Evolutionary conservation across 805 yeast genomes (phyloP), one percentile per base, ranked within the genome.

Genomic region (Kurtzmaniella fragi): DNA sequence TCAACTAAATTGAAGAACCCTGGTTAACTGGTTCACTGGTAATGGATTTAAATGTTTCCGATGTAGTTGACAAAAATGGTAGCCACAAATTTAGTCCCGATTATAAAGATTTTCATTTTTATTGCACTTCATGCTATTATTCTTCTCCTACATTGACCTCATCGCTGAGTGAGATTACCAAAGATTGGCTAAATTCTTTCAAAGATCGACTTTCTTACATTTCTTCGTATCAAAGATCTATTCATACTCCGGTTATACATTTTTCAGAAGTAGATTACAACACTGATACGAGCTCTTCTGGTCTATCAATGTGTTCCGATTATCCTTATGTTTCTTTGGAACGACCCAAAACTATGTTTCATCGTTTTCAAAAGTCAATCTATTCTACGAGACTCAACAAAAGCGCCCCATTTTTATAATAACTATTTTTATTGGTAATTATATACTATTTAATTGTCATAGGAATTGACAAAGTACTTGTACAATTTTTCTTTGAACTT

Each of bases 401-500:
- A 28, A 12, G 15, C 15, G 31, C 31, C 10, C 31, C 15, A 5
- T 28, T 12, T 13, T 28, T 28, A 28, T 28, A 12, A n/a, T 10
- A 13, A 28, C 5, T n/a, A 13, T 6, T 9, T 26, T 9, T 26
- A 9, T 12, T 9, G 12, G 9, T 20, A 5, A 20, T 20, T 20
- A 20, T 20, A 20, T 20, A 20, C 15, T n/a, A 28, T n/a, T 28
- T n/a, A 43, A 17, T 41, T 45, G 10, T 52, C 59, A 43, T 64
- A 63, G 31, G 45, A 37, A 38, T 56, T 61, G 17, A 65, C 49
- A 38, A 65, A 65, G 37, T 57, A 59, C 44, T 62, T 64, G 47
- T 54, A 54, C 10, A 56, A 37, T 32, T 44, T 54, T 14, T 45
- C 49, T 30, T 47, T 54, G 27, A 56, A 50, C 34, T 48, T 52